Evolutionary conservation across 495 filamentous ascomycete species (phyloP), one percentile per base, ranked within the genome.

Genomic region (Neurospora terricola): DNA sequence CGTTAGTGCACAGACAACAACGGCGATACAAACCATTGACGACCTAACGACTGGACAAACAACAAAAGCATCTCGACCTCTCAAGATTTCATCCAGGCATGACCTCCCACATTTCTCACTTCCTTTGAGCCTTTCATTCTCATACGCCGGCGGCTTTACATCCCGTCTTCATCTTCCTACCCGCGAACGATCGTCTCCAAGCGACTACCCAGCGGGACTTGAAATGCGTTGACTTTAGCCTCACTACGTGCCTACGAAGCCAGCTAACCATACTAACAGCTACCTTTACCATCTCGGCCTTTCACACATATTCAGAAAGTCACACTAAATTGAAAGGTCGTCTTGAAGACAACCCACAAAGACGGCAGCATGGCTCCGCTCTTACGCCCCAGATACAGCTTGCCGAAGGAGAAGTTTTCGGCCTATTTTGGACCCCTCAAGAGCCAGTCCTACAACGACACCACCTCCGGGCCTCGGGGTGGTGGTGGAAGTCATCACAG

Each of bases 321-420:
- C 27, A 11, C 27, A 30, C 54, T 62, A 16, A 18, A 62, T 6
- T 34, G 54, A 18, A 6, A 62, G 54, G 23, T 62, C 7, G 2
- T 7, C 23, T 34, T 62, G 27, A 9, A 66, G 27, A 36, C 27
- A 30, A 1, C 23, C 3, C 4, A 27, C 18, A 0, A 30, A 36
- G 48, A 66, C 54, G 27, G 3, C 27, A 42, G 42, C 21, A 90
- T 90, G 89, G 87, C 88, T 7, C 88, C 88, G 73, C 77, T 84
- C 12, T 66, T 76, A 14, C 81, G 82, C 8, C 83, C 84, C 23
- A 86, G 88, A 27, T 83, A 87, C 66, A 85, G 86, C 71, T 82
- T 91, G 27, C 75, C 87, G 8, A 91, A 90, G 80, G 91, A 92
- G 34, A 86, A 84, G 38, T 91, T 93, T 75, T 80, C 87, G 9